phyloP scores from a whole-genome alignment of 768 basidiomycete species.

The Russula compacta region DNA sequence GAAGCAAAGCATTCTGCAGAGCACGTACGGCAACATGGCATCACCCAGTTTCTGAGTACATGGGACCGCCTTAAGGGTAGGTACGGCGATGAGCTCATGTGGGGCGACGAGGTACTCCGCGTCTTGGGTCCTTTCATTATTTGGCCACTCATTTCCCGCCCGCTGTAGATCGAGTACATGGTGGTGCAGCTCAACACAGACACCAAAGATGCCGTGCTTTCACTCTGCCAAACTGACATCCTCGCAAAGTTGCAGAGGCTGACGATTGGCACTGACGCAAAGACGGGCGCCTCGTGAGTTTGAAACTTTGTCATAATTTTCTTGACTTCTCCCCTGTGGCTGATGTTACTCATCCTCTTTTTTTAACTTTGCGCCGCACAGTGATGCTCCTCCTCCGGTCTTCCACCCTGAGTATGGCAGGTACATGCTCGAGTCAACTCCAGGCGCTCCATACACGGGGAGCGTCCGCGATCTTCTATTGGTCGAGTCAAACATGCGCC shows the following conservation, averaged over 20 bases:
- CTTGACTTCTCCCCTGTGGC: not conserved
- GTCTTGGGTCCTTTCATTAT: not conserved
- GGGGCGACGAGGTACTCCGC: conserved; percentile 88
- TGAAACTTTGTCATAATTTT: not conserved
- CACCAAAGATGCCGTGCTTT: conserved; percentile 73
- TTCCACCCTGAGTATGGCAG: conserved; percentile 98
- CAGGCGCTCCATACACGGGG: conserved; percentile 90
- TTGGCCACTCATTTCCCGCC: conserved; percentile 1
- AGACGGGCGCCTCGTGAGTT: conserved; percentile 52
- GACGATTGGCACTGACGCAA: conserved; percentile 54
- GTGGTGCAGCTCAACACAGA: conserved; percentile 78
- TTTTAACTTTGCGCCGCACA: not conserved
- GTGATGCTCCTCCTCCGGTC: conserved; percentile 39
- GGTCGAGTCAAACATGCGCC: conserved; percentile 93
- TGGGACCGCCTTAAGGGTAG: conserved; percentile 91
- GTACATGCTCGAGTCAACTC: conserved; percentile 98
- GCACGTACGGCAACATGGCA: conserved; percentile 87
- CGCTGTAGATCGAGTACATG: conserved; percentile 85
- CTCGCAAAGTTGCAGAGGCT: conserved; percentile 65
- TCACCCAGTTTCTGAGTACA: conserved; percentile 87
- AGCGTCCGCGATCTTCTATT: conserved; percentile 76
- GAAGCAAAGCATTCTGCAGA: conserved; percentile 81
- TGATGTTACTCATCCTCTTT: too few relatives aligned
- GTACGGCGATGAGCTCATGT: conserved; percentile 83
- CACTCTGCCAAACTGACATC: conserved; percentile 93